A percentile compares a stretch with the other conserved stretches of the same genome.
phyloP scores from a whole-genome alignment of 495 filamentous ascomycete species.

The Penicillium ucsense region DNA sequence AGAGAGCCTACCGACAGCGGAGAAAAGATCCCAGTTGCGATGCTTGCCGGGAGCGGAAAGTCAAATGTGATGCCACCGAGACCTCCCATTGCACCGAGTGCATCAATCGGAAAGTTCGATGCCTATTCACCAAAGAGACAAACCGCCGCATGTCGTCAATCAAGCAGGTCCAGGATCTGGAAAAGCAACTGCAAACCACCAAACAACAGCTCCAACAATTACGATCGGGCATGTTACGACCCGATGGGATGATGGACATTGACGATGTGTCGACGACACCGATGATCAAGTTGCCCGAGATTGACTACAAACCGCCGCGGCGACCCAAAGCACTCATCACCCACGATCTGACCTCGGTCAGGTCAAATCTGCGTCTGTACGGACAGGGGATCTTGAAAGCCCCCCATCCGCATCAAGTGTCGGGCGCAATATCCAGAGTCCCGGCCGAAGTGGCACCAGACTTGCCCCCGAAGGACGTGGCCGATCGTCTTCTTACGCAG shows the following conservation, averaged over 20 bases:
- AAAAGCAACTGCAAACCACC: slow-evolving; percentile 74
- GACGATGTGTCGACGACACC: slow-evolving; percentile 49
- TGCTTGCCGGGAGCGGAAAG: slow-evolving; percentile 93
- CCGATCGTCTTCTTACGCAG: slow-evolving; percentile 65
- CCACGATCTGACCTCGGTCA: slow-evolving; percentile 61
- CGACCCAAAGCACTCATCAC: slow-evolving; percentile 47
- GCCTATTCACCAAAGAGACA: slow-evolving; percentile 98
- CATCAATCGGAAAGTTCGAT: slow-evolving; percentile 87
- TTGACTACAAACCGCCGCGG: slow-evolving; percentile 52
- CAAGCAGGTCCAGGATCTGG: slow-evolving; percentile 96
- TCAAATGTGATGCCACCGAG: slow-evolving; percentile 98
- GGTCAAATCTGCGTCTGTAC: slow-evolving; percentile 63
- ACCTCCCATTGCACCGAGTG: slow-evolving; percentile 94
- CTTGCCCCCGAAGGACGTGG: slow-evolving; percentile 58
- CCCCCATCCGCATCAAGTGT: slow-evolving; percentile 59
- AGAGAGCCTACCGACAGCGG: slow-evolving; percentile 87
- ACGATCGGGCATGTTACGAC: slow-evolving; percentile 38
- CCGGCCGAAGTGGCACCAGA: slow-evolving; percentile 47
- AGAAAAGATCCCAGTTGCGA: slow-evolving; percentile 97
- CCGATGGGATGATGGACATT: slow-evolving; percentile 46
- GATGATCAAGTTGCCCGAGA: slow-evolving; percentile 60
- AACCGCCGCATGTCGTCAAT: slow-evolving; percentile 98
- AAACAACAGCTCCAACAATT: slow-evolving; percentile 65
- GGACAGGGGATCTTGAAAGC: slow-evolving; percentile 73
- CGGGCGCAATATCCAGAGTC: slow-evolving; percentile 40